These are phyloP conservation scores for Microcyclospora tardicrescens DNA, from an alignment of 2,329 filamentous ascomycete species.

Conservation along the genomic window DNA sequence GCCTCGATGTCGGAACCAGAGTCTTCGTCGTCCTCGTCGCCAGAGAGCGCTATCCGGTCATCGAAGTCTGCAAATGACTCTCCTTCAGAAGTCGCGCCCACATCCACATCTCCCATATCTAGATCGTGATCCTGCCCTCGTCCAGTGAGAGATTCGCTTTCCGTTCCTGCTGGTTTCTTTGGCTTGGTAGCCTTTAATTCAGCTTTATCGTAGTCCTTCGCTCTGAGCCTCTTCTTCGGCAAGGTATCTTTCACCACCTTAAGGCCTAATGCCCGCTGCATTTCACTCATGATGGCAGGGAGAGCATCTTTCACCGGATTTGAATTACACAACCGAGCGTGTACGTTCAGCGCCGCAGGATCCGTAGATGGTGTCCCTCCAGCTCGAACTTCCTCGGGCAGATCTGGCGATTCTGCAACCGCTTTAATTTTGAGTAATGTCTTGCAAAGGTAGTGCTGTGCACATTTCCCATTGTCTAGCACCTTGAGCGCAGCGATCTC, in stretches of 20 bases:
- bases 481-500: constrained; percentile 49
- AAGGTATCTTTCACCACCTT: constrained; percentile 5
- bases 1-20: constrained; percentile 13
- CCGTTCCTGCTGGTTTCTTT: not conserved
- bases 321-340: constrained; percentile 47
- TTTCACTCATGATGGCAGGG: constrained; percentile 30
- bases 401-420: constrained; percentile 37
- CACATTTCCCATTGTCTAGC: constrained; percentile 38
- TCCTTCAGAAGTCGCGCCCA: constrained; percentile 5
- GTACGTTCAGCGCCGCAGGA: constrained; percentile 42
- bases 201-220: constrained; percentile 12
- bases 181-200: not conserved
- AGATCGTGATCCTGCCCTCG: not conserved
- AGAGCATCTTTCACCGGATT: constrained; percentile 44
- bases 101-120: constrained; percentile 1
- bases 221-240: constrained; percentile 16
- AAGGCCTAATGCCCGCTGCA: constrained; percentile 28
- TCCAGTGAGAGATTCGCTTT: not conserved
- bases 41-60: constrained; percentile 28
- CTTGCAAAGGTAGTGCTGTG: constrained; percentile 44
- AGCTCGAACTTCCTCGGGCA: constrained; percentile 29
- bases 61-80: constrained; percentile 26
- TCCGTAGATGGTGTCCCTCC: constrained; percentile 20
- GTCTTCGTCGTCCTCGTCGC: constrained; percentile 22
- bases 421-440: constrained; percentile 45